Evolutionary conservation across 768 basidiomycete genomes (phyloP).

Genomic region (Boletus fagicola): DNA sequence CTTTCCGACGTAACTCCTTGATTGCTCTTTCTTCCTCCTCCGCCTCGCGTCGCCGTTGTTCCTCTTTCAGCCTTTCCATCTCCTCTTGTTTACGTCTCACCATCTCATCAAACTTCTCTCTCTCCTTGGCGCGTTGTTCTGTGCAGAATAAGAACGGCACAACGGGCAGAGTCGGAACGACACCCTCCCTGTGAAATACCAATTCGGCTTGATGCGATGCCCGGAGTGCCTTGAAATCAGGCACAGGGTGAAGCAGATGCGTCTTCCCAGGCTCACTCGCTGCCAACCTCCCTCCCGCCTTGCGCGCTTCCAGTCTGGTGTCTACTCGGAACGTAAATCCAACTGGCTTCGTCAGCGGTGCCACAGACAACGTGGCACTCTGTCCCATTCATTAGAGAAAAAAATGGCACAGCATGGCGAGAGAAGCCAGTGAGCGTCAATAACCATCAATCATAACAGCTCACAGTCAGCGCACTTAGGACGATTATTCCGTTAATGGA

Average conservation of each 20-base stretch:
- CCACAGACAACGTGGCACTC: slow-evolving; percentile 26
- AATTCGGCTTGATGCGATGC: slow-evolving; percentile 40
- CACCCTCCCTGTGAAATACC: slow-evolving; percentile 45
- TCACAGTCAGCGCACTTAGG: slow-evolving; percentile 28
- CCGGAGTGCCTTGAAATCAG: slow-evolving; percentile 56
- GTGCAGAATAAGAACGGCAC: slow-evolving; percentile 48
- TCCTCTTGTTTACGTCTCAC: slow-evolving; percentile 57
- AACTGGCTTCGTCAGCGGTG: slow-evolving; percentile 44
- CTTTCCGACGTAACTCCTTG: slow-evolving; percentile 57
- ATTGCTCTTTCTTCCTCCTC: slow-evolving; percentile 61
- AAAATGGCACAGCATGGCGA: slow-evolving; percentile 19
- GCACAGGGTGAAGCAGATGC: slow-evolving; percentile 34
- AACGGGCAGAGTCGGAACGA: slow-evolving; percentile 37
- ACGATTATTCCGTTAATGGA: slow-evolving; percentile 22
- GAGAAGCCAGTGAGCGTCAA: slow-evolving; percentile 4
- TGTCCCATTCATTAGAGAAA: slow-evolving; percentile 12
- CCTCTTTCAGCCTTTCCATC: slow-evolving; percentile 46
- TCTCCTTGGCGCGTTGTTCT: slow-evolving; percentile 55
- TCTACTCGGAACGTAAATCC: slow-evolving; percentile 56
- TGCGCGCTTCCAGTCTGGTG: slow-evolving; percentile 48
- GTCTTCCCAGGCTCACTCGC: slow-evolving; percentile 26
- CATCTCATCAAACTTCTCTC: slow-evolving; percentile 60
- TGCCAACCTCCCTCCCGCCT: slow-evolving; percentile 33
- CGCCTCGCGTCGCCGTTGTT: slow-evolving; percentile 44
- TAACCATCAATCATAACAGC: slow-evolving; percentile 4